Evolutionary conservation across 495 filamentous ascomycete species (phyloP).

Genomic region (Hyaloscypha bicolor): DNA sequence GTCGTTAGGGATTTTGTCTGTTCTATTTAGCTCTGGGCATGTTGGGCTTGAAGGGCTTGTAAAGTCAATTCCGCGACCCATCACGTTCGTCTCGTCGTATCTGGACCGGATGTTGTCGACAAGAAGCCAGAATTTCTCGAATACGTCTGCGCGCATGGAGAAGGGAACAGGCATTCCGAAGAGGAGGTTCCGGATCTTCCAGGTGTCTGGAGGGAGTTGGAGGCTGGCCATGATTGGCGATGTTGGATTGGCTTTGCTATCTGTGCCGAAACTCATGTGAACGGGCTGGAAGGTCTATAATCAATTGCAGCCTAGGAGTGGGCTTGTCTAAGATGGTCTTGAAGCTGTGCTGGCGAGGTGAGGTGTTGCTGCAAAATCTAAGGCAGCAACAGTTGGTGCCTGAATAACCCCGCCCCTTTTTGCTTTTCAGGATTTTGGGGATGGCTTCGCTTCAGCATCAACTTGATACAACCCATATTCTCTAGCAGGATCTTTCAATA

Average conservation of each 20-base stretch:
- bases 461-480: neutral
- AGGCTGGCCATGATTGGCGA: neutral
- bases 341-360: neutral
- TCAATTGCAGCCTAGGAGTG: neutral
- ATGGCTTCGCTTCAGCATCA: neutral
- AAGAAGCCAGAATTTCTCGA: neutral
- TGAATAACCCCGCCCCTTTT: neutral
- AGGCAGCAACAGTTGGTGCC: neutral
- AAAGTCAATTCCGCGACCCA: neutral
- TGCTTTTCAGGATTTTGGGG: neutral
- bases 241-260: too few relatives aligned
- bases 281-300: neutral
- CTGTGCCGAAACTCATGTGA: neutral
- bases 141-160: neutral
- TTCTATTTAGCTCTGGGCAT: neutral
- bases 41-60: neutral
- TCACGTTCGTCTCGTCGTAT: neutral
- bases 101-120: neutral
- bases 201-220: neutral
- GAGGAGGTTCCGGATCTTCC: neutral
- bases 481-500: too few relatives aligned
- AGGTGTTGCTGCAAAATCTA: neutral
- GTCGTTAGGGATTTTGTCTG: neutral
- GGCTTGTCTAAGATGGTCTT: neutral
- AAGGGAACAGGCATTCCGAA: neutral